These are phyloP conservation scores for Candida mesenterica DNA, from an alignment of 1,139 yeast species.

Conservation along the genomic window DNA sequence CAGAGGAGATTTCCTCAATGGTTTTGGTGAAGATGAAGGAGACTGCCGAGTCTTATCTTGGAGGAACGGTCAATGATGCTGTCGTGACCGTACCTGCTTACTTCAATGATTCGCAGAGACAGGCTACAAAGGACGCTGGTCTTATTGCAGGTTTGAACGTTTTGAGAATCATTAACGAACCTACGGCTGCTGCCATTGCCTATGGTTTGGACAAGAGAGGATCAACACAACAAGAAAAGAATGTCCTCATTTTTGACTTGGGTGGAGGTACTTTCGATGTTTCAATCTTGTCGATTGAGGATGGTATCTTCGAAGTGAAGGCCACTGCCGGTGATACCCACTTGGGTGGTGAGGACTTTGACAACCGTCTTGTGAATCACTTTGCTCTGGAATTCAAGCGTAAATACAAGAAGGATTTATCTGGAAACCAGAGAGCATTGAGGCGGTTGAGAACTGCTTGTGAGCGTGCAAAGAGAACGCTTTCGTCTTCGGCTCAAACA, in stretches of 20 bases:
- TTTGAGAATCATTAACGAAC: conserved; percentile 50
- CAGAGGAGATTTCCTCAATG: conserved; percentile 27
- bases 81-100: conserved; percentile 53
- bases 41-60: conserved; percentile 47
- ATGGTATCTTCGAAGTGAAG: conserved; percentile 24
- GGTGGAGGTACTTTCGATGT: conserved; percentile 56
- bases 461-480: conserved; percentile 89
- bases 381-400: conserved; percentile 83
- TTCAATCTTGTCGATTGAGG: conserved; percentile 23
- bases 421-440: conserved; percentile 75
- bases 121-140: conserved; percentile 53
- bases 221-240: conserved; percentile 19
- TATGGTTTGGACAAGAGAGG: conserved; percentile 43
- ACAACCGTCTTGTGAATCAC: conserved; percentile 75
- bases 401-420: conserved; percentile 75
- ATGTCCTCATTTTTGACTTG: conserved; percentile 46
- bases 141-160: conserved; percentile 50
- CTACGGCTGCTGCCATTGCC: conserved; percentile 53
- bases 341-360: conserved; percentile 55
- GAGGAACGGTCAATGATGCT: conserved; percentile 43
- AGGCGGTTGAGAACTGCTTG: conserved; percentile 90
- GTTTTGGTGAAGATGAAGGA: conserved; percentile 43
- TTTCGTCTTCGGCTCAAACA: conserved; percentile 84
- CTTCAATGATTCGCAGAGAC: conserved; percentile 51
- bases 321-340: conserved; percentile 29